phyloP scores from a whole-genome alignment of 1,139 yeast genomes.

The Candida neerlandica region DNA sequence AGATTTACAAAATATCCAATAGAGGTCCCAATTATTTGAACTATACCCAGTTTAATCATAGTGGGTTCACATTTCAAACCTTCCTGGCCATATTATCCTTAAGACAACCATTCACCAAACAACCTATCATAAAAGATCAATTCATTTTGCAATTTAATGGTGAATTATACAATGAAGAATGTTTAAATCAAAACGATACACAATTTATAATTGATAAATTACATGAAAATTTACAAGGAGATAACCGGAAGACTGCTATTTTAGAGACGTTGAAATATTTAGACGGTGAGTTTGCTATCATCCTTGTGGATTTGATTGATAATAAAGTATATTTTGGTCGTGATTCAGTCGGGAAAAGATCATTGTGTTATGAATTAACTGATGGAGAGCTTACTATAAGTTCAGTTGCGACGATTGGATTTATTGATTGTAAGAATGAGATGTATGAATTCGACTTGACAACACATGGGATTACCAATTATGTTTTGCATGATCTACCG shows the following conservation, averaged over 20 bases:
- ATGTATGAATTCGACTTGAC: constrained; percentile 45
- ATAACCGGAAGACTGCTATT: constrained; percentile 27
- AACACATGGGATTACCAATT: constrained; percentile 12
- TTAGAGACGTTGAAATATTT: constrained; percentile 39
- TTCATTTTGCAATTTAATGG: constrained; percentile 77
- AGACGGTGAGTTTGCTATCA: constrained; percentile 83
- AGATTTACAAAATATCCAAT: constrained; percentile 46
- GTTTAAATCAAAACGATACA: constrained; percentile 42
- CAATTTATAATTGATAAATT: constrained; percentile 27
- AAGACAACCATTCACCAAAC: constrained; percentile 73
- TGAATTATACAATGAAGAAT: constrained; percentile 69
- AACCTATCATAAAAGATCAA: constrained; percentile 51
- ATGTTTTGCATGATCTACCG: constrained; percentile 9
- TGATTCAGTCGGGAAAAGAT: constrained; percentile 80
- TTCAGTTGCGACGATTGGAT: constrained; percentile 41
- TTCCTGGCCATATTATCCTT: constrained; percentile 77
- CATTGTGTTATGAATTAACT: constrained; percentile 52
- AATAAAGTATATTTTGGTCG: constrained; percentile 71
- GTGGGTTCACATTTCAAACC: constrained; percentile 27
- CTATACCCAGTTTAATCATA: constrained; percentile 18
- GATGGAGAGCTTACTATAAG: constrained; percentile 46
- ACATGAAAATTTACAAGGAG: constrained; percentile 13
- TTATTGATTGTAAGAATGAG: constrained; percentile 57
- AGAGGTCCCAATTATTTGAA: constrained; percentile 58
- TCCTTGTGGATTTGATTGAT: constrained; percentile 42